Percentiles rank a stretch among this genome's conserved stretches.
Conservation (phyloP, 345 rosid species). For the Cardamine resedifolia region DNA sequence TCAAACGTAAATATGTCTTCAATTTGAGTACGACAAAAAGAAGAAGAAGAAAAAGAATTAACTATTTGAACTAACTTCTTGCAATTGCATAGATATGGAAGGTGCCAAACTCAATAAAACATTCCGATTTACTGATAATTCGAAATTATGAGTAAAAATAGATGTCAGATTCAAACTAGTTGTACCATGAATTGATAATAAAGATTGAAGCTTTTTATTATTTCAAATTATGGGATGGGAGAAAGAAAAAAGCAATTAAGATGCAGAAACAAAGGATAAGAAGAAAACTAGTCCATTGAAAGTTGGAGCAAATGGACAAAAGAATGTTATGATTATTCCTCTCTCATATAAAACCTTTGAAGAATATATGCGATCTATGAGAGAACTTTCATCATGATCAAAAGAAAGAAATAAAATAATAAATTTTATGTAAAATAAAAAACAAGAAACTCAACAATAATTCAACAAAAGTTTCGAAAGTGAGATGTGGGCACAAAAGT, state of each 20-base stretch:
- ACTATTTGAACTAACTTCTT: not conserved
- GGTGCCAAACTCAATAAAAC: not conserved
- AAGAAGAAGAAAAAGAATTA: not conserved
- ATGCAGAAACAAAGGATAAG: conserved; percentile 30
- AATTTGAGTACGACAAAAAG: not conserved
- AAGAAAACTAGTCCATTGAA: conserved; percentile 39
- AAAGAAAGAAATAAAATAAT: not conserved
- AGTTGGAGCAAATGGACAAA: conserved; percentile 39
- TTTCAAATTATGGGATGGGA: conserved; percentile 21
- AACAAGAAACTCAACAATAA: conserved; percentile 28
- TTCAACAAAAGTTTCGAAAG: conserved; percentile 35
- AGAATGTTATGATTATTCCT: conserved; percentile 36
- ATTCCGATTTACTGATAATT: not conserved
- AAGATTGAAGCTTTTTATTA: not conserved
- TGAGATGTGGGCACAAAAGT: conserved; percentile 43
- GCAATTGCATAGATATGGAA: not conserved
- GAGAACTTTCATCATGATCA: conserved; percentile 34
- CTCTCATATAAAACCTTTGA: conserved; percentile 25
- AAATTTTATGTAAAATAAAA: not conserved
- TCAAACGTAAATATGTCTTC: not conserved
- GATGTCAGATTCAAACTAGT: not conserved
- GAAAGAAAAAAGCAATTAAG: conserved; percentile 16
- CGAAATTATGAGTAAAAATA: not conserved
- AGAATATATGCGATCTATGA: conserved; percentile 33
- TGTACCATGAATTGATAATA: not conserved